Evolutionary conservation across 306 rosid species (phyloP), one percentile per base, ranked within the genome.

Genomic region (Acacia melanoxylon): DNA sequence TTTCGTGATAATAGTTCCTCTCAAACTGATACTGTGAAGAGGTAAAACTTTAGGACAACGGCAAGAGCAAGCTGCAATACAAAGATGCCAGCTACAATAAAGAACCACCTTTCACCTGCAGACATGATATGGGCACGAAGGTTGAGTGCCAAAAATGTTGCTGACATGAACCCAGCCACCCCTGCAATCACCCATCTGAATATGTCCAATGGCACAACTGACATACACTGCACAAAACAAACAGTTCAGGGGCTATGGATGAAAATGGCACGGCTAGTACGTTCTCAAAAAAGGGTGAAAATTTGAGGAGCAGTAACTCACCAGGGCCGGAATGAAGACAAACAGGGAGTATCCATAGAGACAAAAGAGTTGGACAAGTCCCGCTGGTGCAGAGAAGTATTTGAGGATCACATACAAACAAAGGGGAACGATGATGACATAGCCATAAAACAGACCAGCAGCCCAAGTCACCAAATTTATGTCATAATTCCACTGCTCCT

Each of bases 381-480:
- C 90, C 9, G 97, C 87, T 54, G 98, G 98, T 41, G 87, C 97
- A 29, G 97, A 93, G 91, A 93, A 93, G 87, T 91, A 93, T 68
- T 93, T 91, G 82, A 91, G 98, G 83, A 93, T 78, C 65, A 89
- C 68, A 68, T 90, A 91, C 29, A 93, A 90, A 61, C 78, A 49
- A 48, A 91, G 86, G 79, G 98, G 98, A 73, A 93, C 91, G 81
- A 90, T 2, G 29, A 92, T 89, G 85, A 88, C 97, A 51, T 90
- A 93, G 69, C 98, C 98, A 80, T 91, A 93, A 86, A 93, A 91
- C 91, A 93, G 78, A 71, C 94, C 97, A 22, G 98, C 97, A 27
- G 97, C 89, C 98, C 98, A 93, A 54, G 95, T 87, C 76, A 93
- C 91, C 77, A 93, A 69, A 78, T 93, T 93, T 82, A 91, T 93